These are phyloP conservation scores for Entomortierella chlamydospora DNA, from an alignment of 192 early-diverging fungal genomes.

Conservation along the genomic window DNA sequence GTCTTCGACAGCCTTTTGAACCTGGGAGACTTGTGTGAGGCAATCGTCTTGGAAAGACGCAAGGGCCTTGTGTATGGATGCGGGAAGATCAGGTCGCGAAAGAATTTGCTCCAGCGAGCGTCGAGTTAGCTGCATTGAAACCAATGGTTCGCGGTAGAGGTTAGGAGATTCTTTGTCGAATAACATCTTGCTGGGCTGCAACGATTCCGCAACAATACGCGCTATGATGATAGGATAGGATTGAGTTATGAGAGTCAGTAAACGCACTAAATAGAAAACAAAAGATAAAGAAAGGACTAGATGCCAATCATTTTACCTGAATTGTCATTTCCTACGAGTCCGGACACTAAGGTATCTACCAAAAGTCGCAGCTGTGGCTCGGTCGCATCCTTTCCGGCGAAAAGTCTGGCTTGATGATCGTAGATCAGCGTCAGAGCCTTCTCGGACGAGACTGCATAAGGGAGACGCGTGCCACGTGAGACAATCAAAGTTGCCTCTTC, in stretches of 20 bases:
- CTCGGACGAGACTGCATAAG: conserved; percentile 69
- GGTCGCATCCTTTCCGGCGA: conserved; percentile 32
- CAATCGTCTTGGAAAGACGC: conserved; percentile 13
- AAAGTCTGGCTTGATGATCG: conserved; percentile 45
- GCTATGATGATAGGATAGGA: conserved; percentile 21
- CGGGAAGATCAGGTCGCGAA: conserved; percentile 1
- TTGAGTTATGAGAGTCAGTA: neutral
- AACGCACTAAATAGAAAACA: neutral
- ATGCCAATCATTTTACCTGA: conserved; percentile 27
- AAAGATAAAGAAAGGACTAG: conserved; percentile 4
- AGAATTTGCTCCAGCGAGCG: conserved; percentile 24
- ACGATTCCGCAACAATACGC: conserved; percentile 33
- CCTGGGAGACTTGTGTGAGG: conserved; percentile 3
- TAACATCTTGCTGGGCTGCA: conserved; percentile 68
- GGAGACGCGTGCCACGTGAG: conserved; percentile 63
- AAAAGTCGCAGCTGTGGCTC: conserved; percentile 39
- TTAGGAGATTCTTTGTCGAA: conserved; percentile 85
- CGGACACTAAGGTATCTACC: conserved; percentile 21
- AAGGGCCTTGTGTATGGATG: neutral
- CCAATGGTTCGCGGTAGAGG: conserved; percentile 77
- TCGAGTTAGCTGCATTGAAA: conserved; percentile 52
- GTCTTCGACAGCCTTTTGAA: conserved; percentile 26
- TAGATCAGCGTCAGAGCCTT: conserved; percentile 61
- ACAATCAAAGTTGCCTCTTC: conserved; percentile 72
- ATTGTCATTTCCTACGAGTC: conserved; percentile 33